A percentile compares a stretch with the other conserved stretches of the same genome.
Evolutionary conservation across 2,329 filamentous ascomycete genomes (phyloP).

Genomic region (Colletotrichum tropicicola): DNA sequence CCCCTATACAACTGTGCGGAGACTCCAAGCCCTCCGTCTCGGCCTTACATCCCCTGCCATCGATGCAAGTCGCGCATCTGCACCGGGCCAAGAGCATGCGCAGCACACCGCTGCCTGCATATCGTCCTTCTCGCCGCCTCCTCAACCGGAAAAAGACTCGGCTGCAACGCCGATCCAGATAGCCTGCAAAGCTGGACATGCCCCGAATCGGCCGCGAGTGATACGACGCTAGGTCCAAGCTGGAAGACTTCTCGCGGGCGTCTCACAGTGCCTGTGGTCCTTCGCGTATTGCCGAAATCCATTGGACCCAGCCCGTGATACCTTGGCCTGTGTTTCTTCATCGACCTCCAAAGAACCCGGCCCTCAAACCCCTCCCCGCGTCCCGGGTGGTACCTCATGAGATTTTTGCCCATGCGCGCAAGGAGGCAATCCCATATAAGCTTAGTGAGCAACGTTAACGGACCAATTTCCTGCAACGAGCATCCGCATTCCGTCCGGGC

Average conservation of each 20-base stretch:
- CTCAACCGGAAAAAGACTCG: not conserved
- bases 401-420: not conserved
- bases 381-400: not conserved
- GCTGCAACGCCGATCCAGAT: not conserved
- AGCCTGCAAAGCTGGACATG: not conserved
- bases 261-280: conserved; percentile 23
- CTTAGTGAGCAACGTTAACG: conserved; percentile 10
- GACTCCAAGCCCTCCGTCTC: not conserved
- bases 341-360: not conserved
- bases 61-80: not conserved
- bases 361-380: not conserved
- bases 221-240: not conserved
- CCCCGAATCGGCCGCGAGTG: conserved; percentile 4
- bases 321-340: conserved; percentile 20
- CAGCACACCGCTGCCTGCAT: not conserved
- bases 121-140: not conserved
- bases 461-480: not conserved
- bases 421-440: conserved; percentile 2
- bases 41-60: not conserved
- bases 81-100: not conserved
- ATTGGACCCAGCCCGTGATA: conserved; percentile 24
- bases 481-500: not conserved
- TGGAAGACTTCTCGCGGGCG: not conserved
- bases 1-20: not conserved
- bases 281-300: conserved; percentile 25